Evolutionary conservation across 306 rosid species (phyloP).

Genomic region (Vigna reflexopilosa): DNA sequence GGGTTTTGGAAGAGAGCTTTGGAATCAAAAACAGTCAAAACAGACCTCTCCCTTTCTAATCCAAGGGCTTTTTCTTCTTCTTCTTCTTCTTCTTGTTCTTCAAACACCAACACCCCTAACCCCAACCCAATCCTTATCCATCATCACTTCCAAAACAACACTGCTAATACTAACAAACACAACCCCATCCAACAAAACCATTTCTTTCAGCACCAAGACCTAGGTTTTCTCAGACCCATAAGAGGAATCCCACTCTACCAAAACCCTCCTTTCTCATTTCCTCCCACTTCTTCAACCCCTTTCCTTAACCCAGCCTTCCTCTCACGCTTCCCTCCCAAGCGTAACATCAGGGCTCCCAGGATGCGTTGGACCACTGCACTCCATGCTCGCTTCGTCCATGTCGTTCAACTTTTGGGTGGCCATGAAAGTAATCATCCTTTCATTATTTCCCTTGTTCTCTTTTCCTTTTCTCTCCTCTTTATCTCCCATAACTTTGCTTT

Average conservation of each 20-base stretch:
- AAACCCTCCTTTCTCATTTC: constrained; percentile 51
- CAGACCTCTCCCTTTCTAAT: constrained; percentile 69
- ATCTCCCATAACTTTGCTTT: constrained; percentile 33
- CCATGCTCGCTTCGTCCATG: constrained; percentile 96
- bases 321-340: constrained; percentile 82
- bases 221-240: constrained; percentile 83
- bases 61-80: constrained; percentile 1
- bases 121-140: constrained; percentile 35
- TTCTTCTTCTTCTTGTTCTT: neutral
- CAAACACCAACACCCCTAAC: constrained; percentile 1
- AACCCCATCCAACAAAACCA: constrained; percentile 47
- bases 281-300: constrained; percentile 55
- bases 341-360: constrained; percentile 95
- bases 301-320: constrained; percentile 67
- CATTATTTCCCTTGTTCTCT: neutral
- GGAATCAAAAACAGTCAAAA: constrained; percentile 52
- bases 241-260: constrained; percentile 94
- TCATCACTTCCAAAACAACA: constrained; percentile 45
- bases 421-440: constrained; percentile 78
- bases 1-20: constrained; percentile 89
- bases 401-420: constrained; percentile 95
- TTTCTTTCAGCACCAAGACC: constrained; percentile 57
- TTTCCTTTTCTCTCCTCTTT: neutral
- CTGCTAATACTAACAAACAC: neutral
- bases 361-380: constrained; percentile 98